Base-by-base conservation (phyloP, 2,329 filamentous ascomycete species). In the Elsinoe ampelina region DNA sequence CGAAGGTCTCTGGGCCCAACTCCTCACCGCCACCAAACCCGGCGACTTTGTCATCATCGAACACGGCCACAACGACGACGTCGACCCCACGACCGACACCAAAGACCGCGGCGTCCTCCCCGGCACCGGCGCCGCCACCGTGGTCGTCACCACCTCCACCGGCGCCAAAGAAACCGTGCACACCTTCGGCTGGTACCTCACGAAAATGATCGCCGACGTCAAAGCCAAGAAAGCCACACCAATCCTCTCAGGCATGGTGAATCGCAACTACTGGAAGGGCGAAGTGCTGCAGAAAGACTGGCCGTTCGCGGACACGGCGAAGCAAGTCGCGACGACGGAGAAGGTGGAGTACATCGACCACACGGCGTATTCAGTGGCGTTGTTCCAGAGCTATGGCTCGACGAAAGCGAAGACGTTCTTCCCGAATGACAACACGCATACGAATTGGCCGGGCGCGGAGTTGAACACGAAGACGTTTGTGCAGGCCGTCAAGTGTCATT, bases 371-470 rank as follows among this genome's bases (percentile, higher is more conserved):
- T 61, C 60, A 19, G 64, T 64, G 12, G 58, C 43, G 26, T 34
- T 54, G 35, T 63, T 61, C 34, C 65, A 65, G 59, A 39, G 57
- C 5, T 41, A 65, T 34, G 65, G 65, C 8, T 36, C 58, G 3
- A 58, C 50, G 2, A 59, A 55, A 39, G 58, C 64, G 7, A 64
- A 61, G 58, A 62, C 61, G 13, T 63, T 63, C 48, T 67, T 58
- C 55, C 66, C 65, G n/a, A 52, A 63, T 13, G 66, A 67, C 57
- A 63, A 64, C 15, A 68, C 65, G 10, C 65, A 68, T 57, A 67
- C 64, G 1, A 61, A 65, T 60, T 58, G 60, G 5, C 55, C 17
- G 5, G 64, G 65, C 1, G 65, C 66, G 5, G 19, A 41, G 11
- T 22, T 56, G 15, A 56, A 56, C 12, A 38, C 54, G 15, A 47